phyloP scores from a whole-genome alignment of 495 filamentous ascomycete species.

The Astrocystis sublimbata region DNA sequence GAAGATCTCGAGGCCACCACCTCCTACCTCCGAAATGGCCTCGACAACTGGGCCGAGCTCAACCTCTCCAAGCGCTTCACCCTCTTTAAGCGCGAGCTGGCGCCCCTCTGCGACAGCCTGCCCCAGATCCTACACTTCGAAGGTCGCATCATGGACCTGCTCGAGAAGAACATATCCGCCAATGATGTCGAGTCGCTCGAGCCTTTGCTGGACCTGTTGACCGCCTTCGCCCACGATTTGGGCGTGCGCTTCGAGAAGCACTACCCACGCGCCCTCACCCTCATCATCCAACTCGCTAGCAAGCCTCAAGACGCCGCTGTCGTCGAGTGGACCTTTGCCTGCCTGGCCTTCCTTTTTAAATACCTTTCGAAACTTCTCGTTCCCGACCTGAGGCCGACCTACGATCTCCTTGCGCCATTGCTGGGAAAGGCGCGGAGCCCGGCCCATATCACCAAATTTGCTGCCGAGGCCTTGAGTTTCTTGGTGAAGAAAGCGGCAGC shows the following conservation, averaged over 20 bases:
- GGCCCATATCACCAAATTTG: constrained; percentile 81
- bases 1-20: constrained; percentile 66
- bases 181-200: constrained; percentile 76
- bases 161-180: constrained; percentile 76
- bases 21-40: constrained; percentile 78
- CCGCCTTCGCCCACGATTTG: constrained; percentile 89
- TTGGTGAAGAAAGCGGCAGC: constrained; percentile 83
- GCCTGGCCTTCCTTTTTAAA: constrained; percentile 94
- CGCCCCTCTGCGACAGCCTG: constrained; percentile 80
- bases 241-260: constrained; percentile 86
- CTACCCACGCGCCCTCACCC: constrained; percentile 67
- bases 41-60: constrained; percentile 87
- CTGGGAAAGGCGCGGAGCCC: constrained; percentile 82
- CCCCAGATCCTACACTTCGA: constrained; percentile 88
- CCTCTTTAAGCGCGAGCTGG: constrained; percentile 68
- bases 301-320: constrained; percentile 65
- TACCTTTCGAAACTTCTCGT: constrained; percentile 85
- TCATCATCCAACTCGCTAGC: constrained; percentile 60
- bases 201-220: constrained; percentile 78
- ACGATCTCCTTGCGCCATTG: constrained; percentile 78
- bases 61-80: constrained; percentile 82
- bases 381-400: constrained; percentile 80
- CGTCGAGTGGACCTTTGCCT: constrained; percentile 95
- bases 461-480: constrained; percentile 93
- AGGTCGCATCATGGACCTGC: constrained; percentile 73